Evolutionary conservation across 768 basidiomycete species (phyloP), one percentile per base, ranked within the genome.

Genomic region (Pulveroboletus sp.): DNA sequence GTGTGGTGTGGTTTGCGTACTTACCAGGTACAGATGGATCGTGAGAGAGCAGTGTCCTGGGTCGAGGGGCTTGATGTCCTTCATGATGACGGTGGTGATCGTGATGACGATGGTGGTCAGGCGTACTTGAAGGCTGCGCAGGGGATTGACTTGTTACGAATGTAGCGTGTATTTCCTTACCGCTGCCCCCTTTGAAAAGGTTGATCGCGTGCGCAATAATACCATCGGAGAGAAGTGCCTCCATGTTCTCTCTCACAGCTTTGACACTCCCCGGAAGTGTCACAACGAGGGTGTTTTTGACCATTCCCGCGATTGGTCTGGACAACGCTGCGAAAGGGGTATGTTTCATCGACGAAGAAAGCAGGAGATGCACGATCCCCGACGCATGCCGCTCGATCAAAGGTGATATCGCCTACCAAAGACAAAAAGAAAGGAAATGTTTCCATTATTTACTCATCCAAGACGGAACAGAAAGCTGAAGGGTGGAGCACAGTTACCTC

Each of bases 241-340:
- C 77, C 50, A 91, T 61, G 59, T 83, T 89, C 60, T 95, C 92
- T 54, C 75, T 82, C 36, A 92, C 91, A 3, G 89, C 92, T 60
- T 89, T 92, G 35, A 84, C 78, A 58, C 88, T 90, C 3, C 92
- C 92, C 0, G 92, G 93, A 9, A 94, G 80, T 0, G 89, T 91
- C 17, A 88, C 75, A 24, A 95, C 71, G 18, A 95, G 75, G 0
- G 82, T 84, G 45, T 75, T 75, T 24, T 71, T 74, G 52, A 83
- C 68, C 8, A 82, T 86, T 4, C 92, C 92, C 4, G 88, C 89
- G 14, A 93, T 74, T 1, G 91, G 92, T 6, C 92, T 80, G 3
- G 90, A 86, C 14, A 95, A 76, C 0, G 89, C 86, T 4, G 89
- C 92, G 30, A 91, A 71, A 2, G 86, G 84, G 0, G 92, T 94